phyloP scores from a whole-genome alignment of 2,329 filamentous ascomycete species.

The Ilyonectria mors-panacis region DNA sequence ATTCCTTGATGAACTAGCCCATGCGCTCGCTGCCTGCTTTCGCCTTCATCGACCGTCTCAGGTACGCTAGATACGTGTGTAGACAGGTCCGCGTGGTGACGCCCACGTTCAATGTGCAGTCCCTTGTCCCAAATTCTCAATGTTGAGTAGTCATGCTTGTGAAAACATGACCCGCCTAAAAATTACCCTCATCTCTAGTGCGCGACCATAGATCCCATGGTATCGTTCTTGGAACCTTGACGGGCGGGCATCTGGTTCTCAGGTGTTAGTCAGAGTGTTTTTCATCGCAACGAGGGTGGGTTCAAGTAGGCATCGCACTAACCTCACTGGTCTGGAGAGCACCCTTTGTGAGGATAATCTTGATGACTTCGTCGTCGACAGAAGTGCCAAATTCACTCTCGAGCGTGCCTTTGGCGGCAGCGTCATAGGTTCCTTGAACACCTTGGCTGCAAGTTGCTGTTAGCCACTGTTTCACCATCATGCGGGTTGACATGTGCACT shows the following conservation, averaged over 20 bases:
- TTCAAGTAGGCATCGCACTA: constrained; percentile 39
- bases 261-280: constrained; percentile 18
- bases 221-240: constrained; percentile 68
- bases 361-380: constrained; percentile 85
- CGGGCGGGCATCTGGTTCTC: constrained; percentile 64
- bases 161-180: constrained; percentile 25
- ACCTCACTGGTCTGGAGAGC: constrained; percentile 74
- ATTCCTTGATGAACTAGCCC: constrained; percentile 25
- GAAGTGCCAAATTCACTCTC: constrained; percentile 90
- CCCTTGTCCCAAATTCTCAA: constrained; percentile 15
- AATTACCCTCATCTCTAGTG: constrained; percentile 56
- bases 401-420: constrained; percentile 80
- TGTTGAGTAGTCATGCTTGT: background rate
- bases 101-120: constrained; percentile 6
- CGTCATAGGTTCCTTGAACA: constrained; percentile 83
- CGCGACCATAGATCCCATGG: constrained; percentile 59
- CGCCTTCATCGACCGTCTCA: constrained; percentile 34
- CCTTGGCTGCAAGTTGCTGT: constrained; percentile 76
- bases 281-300: background rate
- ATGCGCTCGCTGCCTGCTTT: constrained; percentile 11
- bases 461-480: constrained; percentile 23
- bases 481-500: background rate
- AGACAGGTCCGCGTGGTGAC: constrained; percentile 4
- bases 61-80: constrained; percentile 20
- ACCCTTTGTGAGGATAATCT: constrained; percentile 85